A percentile compares a stretch with the other conserved stretches of the same genome.
These are phyloP conservation scores for Candida tallmaniae DNA, from an alignment of 805 yeast species.

Conservation along the genomic window DNA sequence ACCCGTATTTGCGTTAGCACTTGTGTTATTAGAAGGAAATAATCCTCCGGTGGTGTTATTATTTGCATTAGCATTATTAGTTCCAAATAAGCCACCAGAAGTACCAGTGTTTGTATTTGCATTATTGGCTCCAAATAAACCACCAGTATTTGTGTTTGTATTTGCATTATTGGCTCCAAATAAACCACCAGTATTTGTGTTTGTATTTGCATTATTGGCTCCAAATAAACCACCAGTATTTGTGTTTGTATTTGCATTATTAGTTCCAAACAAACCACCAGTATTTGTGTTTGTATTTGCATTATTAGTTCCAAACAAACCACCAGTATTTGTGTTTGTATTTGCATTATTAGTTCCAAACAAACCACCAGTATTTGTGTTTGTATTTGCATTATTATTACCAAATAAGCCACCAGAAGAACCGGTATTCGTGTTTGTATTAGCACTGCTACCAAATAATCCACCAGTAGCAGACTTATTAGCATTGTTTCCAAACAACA, in stretches of 20 bases:
- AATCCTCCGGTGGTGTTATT: conserved; percentile 10
- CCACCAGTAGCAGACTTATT: conserved; percentile 8
- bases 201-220: conserved; percentile 2
- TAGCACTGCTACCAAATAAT: conserved; percentile 12
- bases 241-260: conserved; percentile 1
- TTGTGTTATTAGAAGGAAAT: conserved; percentile 11
- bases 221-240: conserved; percentile 18
- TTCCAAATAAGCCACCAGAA: conserved; percentile 15
- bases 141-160: conserved; percentile 12
- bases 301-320: conserved; percentile 3
- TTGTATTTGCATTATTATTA: neutral
- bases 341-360: conserved; percentile 12
- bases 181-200: conserved; percentile 2
- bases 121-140: conserved; percentile 20
- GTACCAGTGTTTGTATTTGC: conserved; percentile 1
- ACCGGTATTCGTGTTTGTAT: conserved; percentile 6
- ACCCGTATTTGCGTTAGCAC: conserved; percentile 13
- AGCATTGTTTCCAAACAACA: conserved; percentile 19
- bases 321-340: neutral
- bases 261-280: conserved; percentile 9
- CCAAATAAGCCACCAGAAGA: conserved; percentile 15
- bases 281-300: conserved; percentile 2
- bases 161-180: conserved; percentile 3
- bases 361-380: conserved; percentile 15
- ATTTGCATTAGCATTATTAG: conserved; percentile 4